Evolutionary conservation across 148 eudicot species (phyloP), one percentile per base, ranked within the genome.

Genomic region (Arctostaphylos glauca): DNA sequence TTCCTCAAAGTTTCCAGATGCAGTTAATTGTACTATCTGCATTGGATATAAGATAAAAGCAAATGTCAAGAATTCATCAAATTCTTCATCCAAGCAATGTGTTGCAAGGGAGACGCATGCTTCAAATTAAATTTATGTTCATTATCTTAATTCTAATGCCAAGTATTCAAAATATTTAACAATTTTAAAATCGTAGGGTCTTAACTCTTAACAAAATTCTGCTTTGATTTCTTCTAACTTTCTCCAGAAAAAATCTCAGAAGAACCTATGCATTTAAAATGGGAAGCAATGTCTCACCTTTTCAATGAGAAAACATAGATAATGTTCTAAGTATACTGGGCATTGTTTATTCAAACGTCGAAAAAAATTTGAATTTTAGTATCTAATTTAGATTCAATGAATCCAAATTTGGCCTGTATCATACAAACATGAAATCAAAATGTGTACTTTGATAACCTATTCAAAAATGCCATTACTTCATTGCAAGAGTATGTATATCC

Each of bases 11-110:
- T 93, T 88, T 56, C 98, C 99, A 77, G 99, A 97, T 86, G 99
- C 99, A 82, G 99, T 97, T 84, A 97, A 84, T 85, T 97, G 99
- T 81, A 97, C 98, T 79, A 97, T 94, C 99, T 97, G 98, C 88
- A 86, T 76, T 56, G 59, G 21, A 85, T 43, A 56, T 47, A 77
- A 46, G 58, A 15, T 7, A 52, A 31, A 31, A 31, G 38, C 38
- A 31, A 31, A 31, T 31, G 38, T 31, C 14, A 23, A 67, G 58
- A 44, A 48, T 46, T 80, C 13, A 81, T 81, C 71, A 80, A 49
- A 9, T 68, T 80, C 49, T 49, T 66, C 55, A 77, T 55, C 80
- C 47, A 77, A 66, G 31, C 31, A 43, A 6, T 46, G 38, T 18
- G 16, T 74, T 46, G 2, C 14, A 19, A 46, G 49, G 55, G 21